These are phyloP conservation scores for Falciphora oryzae DNA, from an alignment of 2,329 filamentous ascomycete species.

Conservation along the genomic window DNA sequence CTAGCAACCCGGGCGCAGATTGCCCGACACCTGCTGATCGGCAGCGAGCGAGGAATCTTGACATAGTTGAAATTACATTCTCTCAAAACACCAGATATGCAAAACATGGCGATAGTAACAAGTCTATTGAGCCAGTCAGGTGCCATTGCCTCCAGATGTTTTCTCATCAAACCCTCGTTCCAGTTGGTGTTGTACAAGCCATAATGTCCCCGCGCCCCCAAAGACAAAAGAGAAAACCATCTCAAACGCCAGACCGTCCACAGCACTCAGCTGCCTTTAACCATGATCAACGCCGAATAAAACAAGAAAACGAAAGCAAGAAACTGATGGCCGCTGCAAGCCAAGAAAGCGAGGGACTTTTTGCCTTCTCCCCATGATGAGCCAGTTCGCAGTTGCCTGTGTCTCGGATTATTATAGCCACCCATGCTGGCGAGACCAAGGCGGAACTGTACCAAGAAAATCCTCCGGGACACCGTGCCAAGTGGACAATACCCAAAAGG, in stretches of 20 bases:
- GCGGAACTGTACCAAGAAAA: background rate
- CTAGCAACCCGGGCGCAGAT: no score
- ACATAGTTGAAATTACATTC: background rate
- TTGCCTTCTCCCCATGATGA: background rate
- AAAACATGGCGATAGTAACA: background rate
- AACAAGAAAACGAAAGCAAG: background rate
- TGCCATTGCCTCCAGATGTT: background rate
- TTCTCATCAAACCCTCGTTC: background rate
- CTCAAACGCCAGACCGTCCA: background rate
- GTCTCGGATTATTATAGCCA: background rate
- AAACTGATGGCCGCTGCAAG: no score
- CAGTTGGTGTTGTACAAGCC: conserved; percentile 1
- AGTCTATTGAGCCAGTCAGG: background rate
- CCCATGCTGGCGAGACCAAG: background rate
- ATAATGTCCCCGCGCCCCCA: background rate
- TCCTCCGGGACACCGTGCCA: background rate
- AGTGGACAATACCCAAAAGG: background rate
- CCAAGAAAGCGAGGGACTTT: background rate
- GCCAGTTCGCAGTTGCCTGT: background rate
- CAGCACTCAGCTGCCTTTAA: background rate
- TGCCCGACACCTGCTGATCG: no score
- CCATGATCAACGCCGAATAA: background rate
- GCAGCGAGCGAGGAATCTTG: no score
- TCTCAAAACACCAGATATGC: background rate
- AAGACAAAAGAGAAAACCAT: background rate